These are phyloP conservation scores for Kalaharituber pfeilii DNA, from an alignment of 2,329 filamentous ascomycete species.

Conservation along the genomic window DNA sequence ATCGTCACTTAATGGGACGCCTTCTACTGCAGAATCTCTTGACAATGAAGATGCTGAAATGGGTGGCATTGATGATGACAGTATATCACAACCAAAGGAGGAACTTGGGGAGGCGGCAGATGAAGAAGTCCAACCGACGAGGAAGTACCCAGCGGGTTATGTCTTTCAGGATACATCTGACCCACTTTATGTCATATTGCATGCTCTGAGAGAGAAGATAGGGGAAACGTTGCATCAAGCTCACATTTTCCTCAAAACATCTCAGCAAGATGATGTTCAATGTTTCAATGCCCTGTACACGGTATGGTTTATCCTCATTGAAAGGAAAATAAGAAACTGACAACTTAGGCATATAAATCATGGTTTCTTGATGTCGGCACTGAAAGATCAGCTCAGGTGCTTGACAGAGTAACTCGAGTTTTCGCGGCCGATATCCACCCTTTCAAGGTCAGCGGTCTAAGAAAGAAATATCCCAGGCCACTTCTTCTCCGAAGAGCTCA, in stretches of 20 bases:
- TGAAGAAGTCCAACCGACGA: conserved; percentile 68
- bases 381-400: conserved; percentile 79
- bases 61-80: conserved; percentile 40
- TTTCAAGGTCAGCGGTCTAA: conserved; percentile 83
- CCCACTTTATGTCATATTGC: conserved; percentile 55
- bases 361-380: conserved; percentile 98
- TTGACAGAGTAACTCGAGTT: conserved; percentile 71
- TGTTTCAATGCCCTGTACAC: conserved; percentile 89
- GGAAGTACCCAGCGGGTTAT: conserved; percentile 79
- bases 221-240: conserved; percentile 67
- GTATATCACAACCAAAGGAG: neutral
- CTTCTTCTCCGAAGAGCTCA: conserved; percentile 85
- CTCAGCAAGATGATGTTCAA: conserved; percentile 87
- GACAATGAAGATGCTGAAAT: conserved; percentile 35
- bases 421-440: conserved; percentile 74
- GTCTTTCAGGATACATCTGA: conserved; percentile 44
- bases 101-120: conserved; percentile 48
- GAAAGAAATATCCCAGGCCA: conserved; percentile 83
- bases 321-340: conserved; percentile 3
- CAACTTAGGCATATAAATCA: conserved; percentile 49
- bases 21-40: conserved; percentile 30
- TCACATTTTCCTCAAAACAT: conserved; percentile 62
- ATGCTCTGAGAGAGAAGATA: conserved; percentile 61
- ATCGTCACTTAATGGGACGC: conserved; percentile 29
- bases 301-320: conserved; percentile 25